These are phyloP conservation scores for Solanum chiquidenum DNA, from an alignment of 257 asterid species.

Conservation along the genomic window DNA sequence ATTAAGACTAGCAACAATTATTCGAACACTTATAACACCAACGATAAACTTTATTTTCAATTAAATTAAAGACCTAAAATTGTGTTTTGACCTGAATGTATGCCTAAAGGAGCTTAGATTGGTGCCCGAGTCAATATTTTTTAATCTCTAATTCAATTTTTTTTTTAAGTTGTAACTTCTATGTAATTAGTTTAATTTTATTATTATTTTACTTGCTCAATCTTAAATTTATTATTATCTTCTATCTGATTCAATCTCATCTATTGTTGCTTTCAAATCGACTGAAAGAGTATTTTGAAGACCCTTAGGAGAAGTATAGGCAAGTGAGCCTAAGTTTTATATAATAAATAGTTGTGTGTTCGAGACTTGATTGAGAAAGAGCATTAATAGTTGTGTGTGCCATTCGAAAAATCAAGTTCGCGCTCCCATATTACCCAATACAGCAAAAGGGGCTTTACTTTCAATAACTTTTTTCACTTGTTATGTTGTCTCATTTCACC, in stretches of 20 bases:
- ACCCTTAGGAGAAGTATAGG: background rate
- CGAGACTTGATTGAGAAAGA: background rate
- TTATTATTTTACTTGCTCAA: no score
- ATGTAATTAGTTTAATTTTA: no score
- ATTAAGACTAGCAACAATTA: background rate
- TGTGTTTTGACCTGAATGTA: background rate
- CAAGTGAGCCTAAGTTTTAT: background rate
- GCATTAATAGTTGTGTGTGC: no score
- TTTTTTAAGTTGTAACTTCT: no score
- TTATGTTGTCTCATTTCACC: background rate
- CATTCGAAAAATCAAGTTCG: background rate
- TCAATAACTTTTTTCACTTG: background rate
- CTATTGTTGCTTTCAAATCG: no score
- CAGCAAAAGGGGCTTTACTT: background rate
- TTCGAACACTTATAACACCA: no score
- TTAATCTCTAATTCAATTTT: no score
- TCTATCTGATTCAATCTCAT: no score
- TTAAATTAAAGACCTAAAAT: no score
- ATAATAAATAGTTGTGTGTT: background rate
- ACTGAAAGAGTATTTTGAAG: no score
- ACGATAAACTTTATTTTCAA: background rate
- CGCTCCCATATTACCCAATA: background rate
- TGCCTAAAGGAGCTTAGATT: background rate
- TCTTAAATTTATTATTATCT: no score
- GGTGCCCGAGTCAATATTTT: background rate